Percentiles rank a stretch among this genome's conserved stretches.
Conservation (phyloP, 1,139 yeast species). For the Scheffersomyces lignicola region DNA sequence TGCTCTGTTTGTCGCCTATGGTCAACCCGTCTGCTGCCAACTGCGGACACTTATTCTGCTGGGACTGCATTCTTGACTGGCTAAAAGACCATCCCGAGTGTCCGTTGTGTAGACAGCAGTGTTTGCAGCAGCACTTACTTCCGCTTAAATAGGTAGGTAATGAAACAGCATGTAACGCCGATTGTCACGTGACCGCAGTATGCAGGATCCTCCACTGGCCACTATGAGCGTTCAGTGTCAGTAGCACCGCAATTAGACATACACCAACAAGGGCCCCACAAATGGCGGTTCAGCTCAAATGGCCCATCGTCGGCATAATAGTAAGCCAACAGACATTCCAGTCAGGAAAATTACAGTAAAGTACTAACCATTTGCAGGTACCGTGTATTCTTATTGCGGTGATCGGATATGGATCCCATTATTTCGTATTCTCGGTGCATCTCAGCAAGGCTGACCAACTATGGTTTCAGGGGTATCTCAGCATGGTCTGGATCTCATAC, state of each 20-base stretch:
- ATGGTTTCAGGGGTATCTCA: constrained; percentile 48
- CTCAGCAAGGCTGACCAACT: constrained; percentile 41
- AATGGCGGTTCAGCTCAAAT: constrained; percentile 45
- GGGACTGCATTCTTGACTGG: constrained; percentile 92
- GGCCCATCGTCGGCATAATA: constrained; percentile 39
- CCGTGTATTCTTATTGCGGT: constrained; percentile 63
- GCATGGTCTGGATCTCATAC: constrained; percentile 73
- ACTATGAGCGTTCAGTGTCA: too few relatives aligned
- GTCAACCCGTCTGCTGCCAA: constrained; percentile 79
- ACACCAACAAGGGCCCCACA: too few relatives aligned
- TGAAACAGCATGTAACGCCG: too few relatives aligned
- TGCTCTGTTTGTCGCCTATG: constrained; percentile 81
- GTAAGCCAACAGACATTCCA: constrained; percentile 3
- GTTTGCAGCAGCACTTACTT: constrained; percentile 72
- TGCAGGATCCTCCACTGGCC: too few relatives aligned
- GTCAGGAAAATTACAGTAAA: too few relatives aligned
- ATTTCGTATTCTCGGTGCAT: constrained; percentile 51
- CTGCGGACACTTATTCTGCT: constrained; percentile 93
- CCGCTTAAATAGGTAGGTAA: constrained; percentile 57
- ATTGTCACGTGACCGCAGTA: too few relatives aligned
- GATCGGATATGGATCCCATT: constrained; percentile 67
- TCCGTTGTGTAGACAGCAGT: constrained; percentile 81
- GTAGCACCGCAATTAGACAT: too few relatives aligned
- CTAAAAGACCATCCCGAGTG: constrained; percentile 85
- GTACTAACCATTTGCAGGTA: constrained; percentile 42